A percentile compares a stretch with the other conserved stretches of the same genome.
phyloP scores from a whole-genome alignment of 768 basidiomycete species.

The Pleurotus tuber-regium region DNA sequence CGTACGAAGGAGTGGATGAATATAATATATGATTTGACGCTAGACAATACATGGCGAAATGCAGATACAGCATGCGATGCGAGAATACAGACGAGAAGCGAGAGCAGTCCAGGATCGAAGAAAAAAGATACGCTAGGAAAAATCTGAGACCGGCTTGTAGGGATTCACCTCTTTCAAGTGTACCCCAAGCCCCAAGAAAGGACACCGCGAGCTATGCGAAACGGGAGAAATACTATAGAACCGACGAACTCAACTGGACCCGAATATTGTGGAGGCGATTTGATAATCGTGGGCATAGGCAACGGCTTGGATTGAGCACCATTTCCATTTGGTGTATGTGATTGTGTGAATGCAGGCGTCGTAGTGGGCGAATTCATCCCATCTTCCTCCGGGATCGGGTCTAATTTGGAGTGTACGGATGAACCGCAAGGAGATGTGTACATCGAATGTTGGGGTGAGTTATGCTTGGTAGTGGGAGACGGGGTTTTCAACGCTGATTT shows the following conservation, averaged over 20 bases:
- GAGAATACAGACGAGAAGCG: too few species aligned
- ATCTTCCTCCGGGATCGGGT: conserved; percentile 2
- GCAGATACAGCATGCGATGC: too few species aligned
- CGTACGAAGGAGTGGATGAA: too few species aligned
- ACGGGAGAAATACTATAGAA: conserved; percentile 2
- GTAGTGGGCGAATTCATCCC: not conserved
- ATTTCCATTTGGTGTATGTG: not conserved
- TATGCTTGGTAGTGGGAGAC: not conserved
- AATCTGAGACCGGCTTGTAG: too few species aligned
- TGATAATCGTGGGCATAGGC: not conserved
- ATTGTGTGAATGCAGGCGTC: too few species aligned
- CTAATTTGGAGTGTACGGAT: not conserved
- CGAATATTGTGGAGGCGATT: not conserved
- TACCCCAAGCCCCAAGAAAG: not conserved
- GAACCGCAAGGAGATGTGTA: conserved; percentile 2
- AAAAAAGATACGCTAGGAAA: too few species aligned
- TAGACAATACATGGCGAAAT: too few species aligned
- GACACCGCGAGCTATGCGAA: not conserved
- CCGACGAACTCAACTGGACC: not conserved
- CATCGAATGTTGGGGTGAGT: not conserved
- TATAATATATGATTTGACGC: too few species aligned
- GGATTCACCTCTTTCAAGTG: too few species aligned
- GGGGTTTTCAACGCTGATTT: conserved; percentile 4
- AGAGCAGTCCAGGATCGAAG: too few species aligned
- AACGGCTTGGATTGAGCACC: not conserved